Base-by-base conservation (phyloP, 1,284 basidiomycete genomes). In the Volvariella surrecta region DNA sequence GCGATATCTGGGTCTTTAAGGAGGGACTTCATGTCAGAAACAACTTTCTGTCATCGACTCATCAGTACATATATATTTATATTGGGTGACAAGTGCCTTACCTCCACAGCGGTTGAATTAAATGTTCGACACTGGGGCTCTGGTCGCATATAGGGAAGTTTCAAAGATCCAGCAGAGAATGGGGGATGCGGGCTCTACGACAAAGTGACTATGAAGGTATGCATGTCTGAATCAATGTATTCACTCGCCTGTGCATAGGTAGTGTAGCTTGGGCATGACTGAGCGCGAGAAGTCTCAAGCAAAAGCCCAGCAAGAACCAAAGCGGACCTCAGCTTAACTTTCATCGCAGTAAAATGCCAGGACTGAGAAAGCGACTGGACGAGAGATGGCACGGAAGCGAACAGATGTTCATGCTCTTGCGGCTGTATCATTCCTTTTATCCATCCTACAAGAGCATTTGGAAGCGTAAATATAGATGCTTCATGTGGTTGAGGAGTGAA, bases 1-100 rank as follows among this genome's bases (percentile, higher is more conserved):
- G 83, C 84, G 44, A 87, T 52, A 52, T 87, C 83, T 1, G 83
- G 80, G 54, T 87, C 81, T 55, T 77, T 83, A 34, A 87, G 60
- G 39, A 79, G 68, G 17, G 64, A 58, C 37, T 75, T 85, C 81
- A 87, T 82, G 53, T 86, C 79, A 20, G 50, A 53, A 35, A 85
- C 79, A 11, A 85, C 80, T 67, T 74, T 70, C 80, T 84, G 45
- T 19, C 35, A 15, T 21, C 20, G 19, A 38, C 40, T 32, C 37
- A 38, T 45, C 35, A 42, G 30, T 31, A 31, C 9, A n/a, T 22
- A 38, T 37, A 19, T 30, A n/a, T 16, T 16, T 16, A 8, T 24
- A n/a, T 3, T 7, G 21, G 32, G 11, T 10, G 35, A 22, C 10
- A 28, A 37, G 32, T 28, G 18, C 47, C 52, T 39, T 57, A 81